Conservation (phyloP, 2,329 filamentous ascomycete species). For the Aspergillus felis region DNA sequence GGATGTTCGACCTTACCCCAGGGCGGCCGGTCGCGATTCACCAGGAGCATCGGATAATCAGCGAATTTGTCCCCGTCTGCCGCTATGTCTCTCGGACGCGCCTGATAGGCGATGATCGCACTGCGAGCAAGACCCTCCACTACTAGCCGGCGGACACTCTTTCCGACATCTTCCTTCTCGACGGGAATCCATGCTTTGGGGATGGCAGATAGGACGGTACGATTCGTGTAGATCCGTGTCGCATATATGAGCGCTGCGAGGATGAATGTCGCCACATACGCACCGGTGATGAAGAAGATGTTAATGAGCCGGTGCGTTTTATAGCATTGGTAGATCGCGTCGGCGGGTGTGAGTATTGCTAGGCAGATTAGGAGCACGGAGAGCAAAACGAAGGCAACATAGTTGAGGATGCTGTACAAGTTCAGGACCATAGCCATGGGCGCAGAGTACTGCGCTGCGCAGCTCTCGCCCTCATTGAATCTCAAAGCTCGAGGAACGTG, state of each 20-base stretch:
- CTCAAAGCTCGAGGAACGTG: not conserved
- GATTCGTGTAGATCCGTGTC: conserved; percentile 80
- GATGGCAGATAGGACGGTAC: conserved; percentile 72
- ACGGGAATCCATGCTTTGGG: conserved; percentile 84
- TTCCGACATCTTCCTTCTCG: conserved; percentile 76
- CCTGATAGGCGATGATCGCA: conserved; percentile 75
- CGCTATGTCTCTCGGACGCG: conserved; percentile 61
- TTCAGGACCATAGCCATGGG: conserved; percentile 29
- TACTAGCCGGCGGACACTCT: conserved; percentile 72
- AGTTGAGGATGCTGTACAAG: conserved; percentile 77
- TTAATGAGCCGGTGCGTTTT: conserved; percentile 66
- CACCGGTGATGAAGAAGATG: conserved; percentile 73
- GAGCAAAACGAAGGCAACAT: conserved; percentile 70
- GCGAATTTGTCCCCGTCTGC: conserved; percentile 34
- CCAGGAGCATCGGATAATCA: conserved; percentile 27
- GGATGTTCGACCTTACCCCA: conserved; percentile 85
- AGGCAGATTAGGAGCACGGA: conserved; percentile 69
- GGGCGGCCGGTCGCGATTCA: conserved; percentile 47
- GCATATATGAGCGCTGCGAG: conserved; percentile 74
- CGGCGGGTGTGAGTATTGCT: conserved; percentile 74
- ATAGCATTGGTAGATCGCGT: conserved; percentile 75
- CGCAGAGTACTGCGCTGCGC: conserved; percentile 19
- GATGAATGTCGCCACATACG: conserved; percentile 68
- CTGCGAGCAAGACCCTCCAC: conserved; percentile 68
- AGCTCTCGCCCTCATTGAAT: conserved; percentile 1